Percentiles rank a stretch among this genome's conserved stretches.
These are phyloP conservation scores for Teunomyces funiuensis DNA, from an alignment of 805 yeast genomes.

Conservation along the genomic window DNA sequence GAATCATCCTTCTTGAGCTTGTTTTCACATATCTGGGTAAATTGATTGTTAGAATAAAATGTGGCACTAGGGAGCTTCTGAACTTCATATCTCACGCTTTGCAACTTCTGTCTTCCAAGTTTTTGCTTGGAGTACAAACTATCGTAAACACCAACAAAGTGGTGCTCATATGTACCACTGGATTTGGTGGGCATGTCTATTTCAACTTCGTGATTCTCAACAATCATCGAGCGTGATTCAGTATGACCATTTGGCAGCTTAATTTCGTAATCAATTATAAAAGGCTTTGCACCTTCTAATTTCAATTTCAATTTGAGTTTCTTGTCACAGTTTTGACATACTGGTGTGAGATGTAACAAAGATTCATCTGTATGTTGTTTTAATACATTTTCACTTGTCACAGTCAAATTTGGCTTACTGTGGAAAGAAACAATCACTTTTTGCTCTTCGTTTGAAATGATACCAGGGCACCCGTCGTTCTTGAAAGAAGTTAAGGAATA, in stretches of 20 bases:
- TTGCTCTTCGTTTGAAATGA: slow-evolving; percentile 19
- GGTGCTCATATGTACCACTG: slow-evolving; percentile 63
- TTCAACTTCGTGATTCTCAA: slow-evolving; percentile 25
- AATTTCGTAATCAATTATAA: slow-evolving; percentile 66
- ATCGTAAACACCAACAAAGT: slow-evolving; percentile 65
- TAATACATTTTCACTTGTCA: slow-evolving; percentile 15
- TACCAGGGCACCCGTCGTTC: slow-evolving; percentile 49
- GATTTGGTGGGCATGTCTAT: slow-evolving; percentile 41
- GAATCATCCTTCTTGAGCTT: slow-evolving; percentile 19
- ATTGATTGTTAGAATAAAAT: slow-evolving; percentile 48
- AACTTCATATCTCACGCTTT: slow-evolving; percentile 42
- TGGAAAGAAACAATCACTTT: slow-evolving; percentile 22
- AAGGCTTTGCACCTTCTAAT: slow-evolving; percentile 63
- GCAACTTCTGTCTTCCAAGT: slow-evolving; percentile 10
- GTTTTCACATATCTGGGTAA: slow-evolving; percentile 45
- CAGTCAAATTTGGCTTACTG: slow-evolving; percentile 24
- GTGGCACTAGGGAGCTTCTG: slow-evolving; percentile 59
- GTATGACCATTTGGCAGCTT: slow-evolving; percentile 54
- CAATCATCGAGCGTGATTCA: slow-evolving; percentile 33
- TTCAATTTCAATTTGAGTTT: slow-evolving; percentile 29
- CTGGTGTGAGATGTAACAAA: slow-evolving; percentile 22
- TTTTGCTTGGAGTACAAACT: slow-evolving; percentile 50
- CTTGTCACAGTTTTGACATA: slow-evolving; percentile 32
- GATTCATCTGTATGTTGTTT: slow-evolving; percentile 26
- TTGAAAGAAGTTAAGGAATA: slow-evolving; percentile 40